Evolutionary conservation across 2,329 filamentous ascomycete species (phyloP).

Genomic region (Penicillium sumatraense): DNA sequence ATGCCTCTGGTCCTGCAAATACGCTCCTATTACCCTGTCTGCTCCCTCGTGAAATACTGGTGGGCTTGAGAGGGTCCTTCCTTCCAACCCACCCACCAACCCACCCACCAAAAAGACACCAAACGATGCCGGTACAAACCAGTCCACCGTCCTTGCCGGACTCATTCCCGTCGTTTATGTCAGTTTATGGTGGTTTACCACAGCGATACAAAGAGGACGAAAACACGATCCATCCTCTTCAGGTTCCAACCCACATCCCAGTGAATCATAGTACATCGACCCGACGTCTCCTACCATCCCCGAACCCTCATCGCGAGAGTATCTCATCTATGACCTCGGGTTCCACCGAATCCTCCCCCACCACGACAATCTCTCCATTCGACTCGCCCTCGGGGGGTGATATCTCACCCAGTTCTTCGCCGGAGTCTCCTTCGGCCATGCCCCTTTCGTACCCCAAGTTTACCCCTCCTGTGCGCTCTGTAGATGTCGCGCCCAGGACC

Average conservation of each 20-base stretch:
- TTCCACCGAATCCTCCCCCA: constrained; percentile 92
- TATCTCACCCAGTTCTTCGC: constrained; percentile 87
- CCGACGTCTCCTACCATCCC: constrained; percentile 33
- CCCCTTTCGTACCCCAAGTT: constrained; percentile 56
- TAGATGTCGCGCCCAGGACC: constrained; percentile 30
- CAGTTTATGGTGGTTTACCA: constrained; percentile 53
- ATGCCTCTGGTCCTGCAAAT: constrained; percentile 32
- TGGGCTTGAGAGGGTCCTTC: constrained; percentile 31
- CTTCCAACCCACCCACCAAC: constrained; percentile 25
- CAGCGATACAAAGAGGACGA: constrained; percentile 35
- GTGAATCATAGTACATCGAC: constrained; percentile 29
- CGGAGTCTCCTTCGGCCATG: constrained; percentile 81
- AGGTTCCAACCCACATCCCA: constrained; percentile 33
- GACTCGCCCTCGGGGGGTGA: constrained; percentile 91
- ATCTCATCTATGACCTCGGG: constrained; percentile 62
- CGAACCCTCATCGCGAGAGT: constrained; percentile 50
- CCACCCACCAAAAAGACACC: constrained; percentile 11
- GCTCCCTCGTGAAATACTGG: neutral
- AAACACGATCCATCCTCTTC: constrained; percentile 29
- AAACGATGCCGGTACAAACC: constrained; percentile 47
- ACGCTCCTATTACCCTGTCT: constrained; percentile 3
- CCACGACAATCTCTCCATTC: constrained; percentile 88
- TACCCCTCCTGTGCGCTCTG: constrained; percentile 33
- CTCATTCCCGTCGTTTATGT: constrained; percentile 59
- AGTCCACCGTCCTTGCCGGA: constrained; percentile 45